Evolutionary conservation across 345 rosid genomes (phyloP), one percentile per base, ranked within the genome.

Genomic region (Angophora floribunda): DNA sequence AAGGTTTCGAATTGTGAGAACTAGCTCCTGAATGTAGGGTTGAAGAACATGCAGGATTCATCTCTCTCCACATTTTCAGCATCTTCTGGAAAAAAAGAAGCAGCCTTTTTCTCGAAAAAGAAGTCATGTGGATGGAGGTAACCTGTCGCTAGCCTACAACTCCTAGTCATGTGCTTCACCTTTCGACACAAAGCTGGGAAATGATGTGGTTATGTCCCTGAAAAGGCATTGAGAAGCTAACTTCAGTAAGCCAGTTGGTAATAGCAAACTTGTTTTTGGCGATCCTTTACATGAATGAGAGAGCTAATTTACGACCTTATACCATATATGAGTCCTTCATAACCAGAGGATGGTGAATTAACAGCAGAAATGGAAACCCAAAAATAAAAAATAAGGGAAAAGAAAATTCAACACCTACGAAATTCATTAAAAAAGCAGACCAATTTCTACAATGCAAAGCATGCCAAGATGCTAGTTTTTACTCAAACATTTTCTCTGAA

Each of bases 101-200:
- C 24, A 1, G 47, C 26, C 82, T 41, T 75, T 41, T 75, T 19
- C 82, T 70, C 24, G 13, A 17, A 75, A 75, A 36, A 5, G 47
- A 70, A 41, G 26, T 75, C 17, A 30, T 57, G 30, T 85, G 14
- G 50, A 57, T 52, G 36, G 10, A 52, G 55, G 19, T 21, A 12
- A 30, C 26, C 50, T 24, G 45, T 52, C 26, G 53, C 26, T 36
- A n/a, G 26, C 55, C 61, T 87, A 51, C 24, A 24, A 9, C 61
- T 85, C 51, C 44, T 86, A 80, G 50, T 91, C 67, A 12, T 89
- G 88, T 21, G 86, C 89, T 44, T 88, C 90, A 47, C 59, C 41
- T 52, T 86, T 87, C 59, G 89, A 75, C 52, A 89, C 87, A 90
- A 90, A 90, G 89, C 93, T 90, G 45, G 93, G 93, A 87, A 92